A percentile compares a stretch with the other conserved stretches of the same genome.
These are phyloP conservation scores for Psidium friedrichsthalianum DNA, from an alignment of 345 rosid genomes.

Conservation along the genomic window DNA sequence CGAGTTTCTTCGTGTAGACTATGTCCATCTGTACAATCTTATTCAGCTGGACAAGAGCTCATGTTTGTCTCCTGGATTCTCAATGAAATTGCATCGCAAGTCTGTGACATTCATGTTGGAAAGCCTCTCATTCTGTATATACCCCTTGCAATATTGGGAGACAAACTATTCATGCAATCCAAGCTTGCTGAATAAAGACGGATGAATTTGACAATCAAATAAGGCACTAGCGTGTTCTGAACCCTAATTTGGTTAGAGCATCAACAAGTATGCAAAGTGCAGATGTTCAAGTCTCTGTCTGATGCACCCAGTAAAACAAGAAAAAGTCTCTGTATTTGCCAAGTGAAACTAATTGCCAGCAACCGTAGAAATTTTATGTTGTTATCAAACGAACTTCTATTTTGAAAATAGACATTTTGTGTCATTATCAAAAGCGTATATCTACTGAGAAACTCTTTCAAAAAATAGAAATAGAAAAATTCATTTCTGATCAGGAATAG, in stretches of 20 bases:
- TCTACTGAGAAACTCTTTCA: no score
- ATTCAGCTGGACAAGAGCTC: background rate
- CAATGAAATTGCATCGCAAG: background rate
- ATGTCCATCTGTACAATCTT: background rate
- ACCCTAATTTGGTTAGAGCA: background rate
- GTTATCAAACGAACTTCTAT: no score
- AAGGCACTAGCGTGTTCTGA: background rate
- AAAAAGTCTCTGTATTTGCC: background rate
- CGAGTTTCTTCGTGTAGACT: background rate
- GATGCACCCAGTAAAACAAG: background rate
- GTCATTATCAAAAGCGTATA: no score
- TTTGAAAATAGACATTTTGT: no score
- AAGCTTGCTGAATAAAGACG: background rate
- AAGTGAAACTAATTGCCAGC: background rate
- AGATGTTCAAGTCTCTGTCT: background rate
- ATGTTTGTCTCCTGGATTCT: background rate
- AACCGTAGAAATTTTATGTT: no score
- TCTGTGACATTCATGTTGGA: background rate
- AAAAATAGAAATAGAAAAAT: no score
- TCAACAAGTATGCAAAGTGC: background rate
- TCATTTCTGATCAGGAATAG: no score
- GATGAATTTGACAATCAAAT: background rate
- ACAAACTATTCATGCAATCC: background rate
- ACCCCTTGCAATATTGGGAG: background rate
- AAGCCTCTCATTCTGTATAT: background rate